These are phyloP conservation scores for Athelia sp. DNA, from an alignment of 1,284 basidiomycete species.

Conservation along the genomic window DNA sequence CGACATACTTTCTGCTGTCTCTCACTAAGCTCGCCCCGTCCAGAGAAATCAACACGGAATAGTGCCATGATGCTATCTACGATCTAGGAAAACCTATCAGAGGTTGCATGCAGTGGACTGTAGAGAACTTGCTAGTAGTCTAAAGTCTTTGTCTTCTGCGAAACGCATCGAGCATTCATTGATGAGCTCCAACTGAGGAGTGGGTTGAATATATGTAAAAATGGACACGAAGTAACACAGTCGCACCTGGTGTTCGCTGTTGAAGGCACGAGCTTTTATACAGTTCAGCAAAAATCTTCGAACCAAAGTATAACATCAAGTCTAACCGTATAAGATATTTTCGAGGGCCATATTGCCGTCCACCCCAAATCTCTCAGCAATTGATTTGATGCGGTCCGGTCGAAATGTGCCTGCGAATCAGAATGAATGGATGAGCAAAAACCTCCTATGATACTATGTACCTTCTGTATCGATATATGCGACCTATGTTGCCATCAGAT, in stretches of 20 bases:
- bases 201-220: constrained; percentile 7
- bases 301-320: background rate
- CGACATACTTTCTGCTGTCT: constrained; percentile 77
- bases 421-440: background rate
- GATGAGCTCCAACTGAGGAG: constrained; percentile 76
- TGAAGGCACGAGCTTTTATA: constrained; percentile 68
- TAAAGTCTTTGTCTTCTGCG: constrained; percentile 78
- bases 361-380: constrained; percentile 89
- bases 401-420: constrained; percentile 76
- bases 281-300: background rate
- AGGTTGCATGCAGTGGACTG: background rate
- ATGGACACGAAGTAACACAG: background rate
- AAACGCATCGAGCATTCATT: constrained; percentile 81
- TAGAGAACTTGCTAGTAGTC: constrained; percentile 49
- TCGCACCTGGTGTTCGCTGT: constrained; percentile 80
- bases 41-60: constrained; percentile 89
- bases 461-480: constrained; percentile 94
- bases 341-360: constrained; percentile 84
- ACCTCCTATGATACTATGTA: constrained; percentile 11
- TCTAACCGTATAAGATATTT: constrained; percentile 76
- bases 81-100: constrained; percentile 45
- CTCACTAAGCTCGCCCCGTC: constrained; percentile 88
- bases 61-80: constrained; percentile 95
- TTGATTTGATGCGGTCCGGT: constrained; percentile 83
- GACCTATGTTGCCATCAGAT: constrained; percentile 41